Evolutionary conservation across 1,284 basidiomycete species (phyloP).

Genomic region (Apiotrichum porosum): DNA sequence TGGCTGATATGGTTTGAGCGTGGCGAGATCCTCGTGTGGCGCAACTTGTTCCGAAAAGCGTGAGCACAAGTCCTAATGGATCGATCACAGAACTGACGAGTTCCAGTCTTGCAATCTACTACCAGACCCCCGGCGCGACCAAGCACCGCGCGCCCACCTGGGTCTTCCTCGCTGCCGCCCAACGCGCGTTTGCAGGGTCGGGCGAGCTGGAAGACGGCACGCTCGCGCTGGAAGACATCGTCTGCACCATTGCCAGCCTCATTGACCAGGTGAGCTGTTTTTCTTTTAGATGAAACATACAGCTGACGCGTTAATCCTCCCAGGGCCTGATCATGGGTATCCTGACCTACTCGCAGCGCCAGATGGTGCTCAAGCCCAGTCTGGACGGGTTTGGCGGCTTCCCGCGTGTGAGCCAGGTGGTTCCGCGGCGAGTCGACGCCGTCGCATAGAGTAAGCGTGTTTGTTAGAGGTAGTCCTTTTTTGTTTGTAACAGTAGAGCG

Average conservation of each 20-base stretch:
- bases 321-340: constrained; percentile 39
- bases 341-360: constrained; percentile 38
- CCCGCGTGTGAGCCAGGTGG: constrained; percentile 27
- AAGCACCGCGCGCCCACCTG: constrained; percentile 37
- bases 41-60: constrained; percentile 47
- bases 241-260: constrained; percentile 39
- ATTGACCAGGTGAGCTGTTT: constrained; percentile 44
- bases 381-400: constrained; percentile 41
- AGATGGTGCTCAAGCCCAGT: constrained; percentile 34
- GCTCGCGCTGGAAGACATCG: constrained; percentile 39
- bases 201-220: constrained; percentile 42
- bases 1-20: constrained; percentile 49
- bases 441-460: constrained; percentile 9
- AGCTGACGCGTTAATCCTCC: too few species aligned
- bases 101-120: constrained; percentile 30
- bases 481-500: too few species aligned
- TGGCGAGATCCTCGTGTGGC: constrained; percentile 50
- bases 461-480: too few species aligned
- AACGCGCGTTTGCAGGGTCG: constrained; percentile 27
- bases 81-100: too few species aligned
- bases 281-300: too few species aligned
- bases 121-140: constrained; percentile 20
- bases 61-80: constrained; percentile 33
- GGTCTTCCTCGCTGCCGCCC: constrained; percentile 32
- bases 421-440: constrained; percentile 17